Percentiles rank a stretch among this genome's conserved stretches.
These are phyloP conservation scores for Anthoceros angustus DNA, from an alignment of 225 moss, liverwort and hornwort genomes.

Conservation along the genomic window DNA sequence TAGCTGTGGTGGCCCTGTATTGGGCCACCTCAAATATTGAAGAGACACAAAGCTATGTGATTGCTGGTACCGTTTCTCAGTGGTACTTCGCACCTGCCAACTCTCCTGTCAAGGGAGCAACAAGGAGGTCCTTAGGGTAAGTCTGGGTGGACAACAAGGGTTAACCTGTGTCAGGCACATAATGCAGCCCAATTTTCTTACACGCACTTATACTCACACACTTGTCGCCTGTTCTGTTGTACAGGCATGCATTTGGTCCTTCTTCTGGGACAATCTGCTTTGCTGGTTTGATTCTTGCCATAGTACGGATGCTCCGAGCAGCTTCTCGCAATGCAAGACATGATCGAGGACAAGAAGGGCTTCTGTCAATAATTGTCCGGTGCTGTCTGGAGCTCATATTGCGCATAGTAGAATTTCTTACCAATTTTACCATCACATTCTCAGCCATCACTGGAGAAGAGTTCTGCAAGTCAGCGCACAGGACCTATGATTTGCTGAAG, in stretches of 20 bases:
- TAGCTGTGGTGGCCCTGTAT: constrained; percentile 31
- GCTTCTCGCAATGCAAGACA: constrained; percentile 31
- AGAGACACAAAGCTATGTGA: constrained; percentile 42
- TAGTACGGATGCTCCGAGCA: constrained; percentile 43
- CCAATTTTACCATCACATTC: constrained; percentile 72
- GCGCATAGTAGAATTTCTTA: constrained; percentile 53
- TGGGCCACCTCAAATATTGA: constrained; percentile 43
- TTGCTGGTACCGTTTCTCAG: constrained; percentile 51
- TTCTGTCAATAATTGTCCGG: constrained; percentile 35
- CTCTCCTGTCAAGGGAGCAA: constrained; percentile 35
- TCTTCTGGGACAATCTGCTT: constrained; percentile 70
- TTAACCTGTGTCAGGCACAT: background rate
- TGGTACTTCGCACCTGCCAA: constrained; percentile 57
- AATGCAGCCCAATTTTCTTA: background rate
- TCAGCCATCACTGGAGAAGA: constrained; percentile 75
- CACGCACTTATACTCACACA: background rate
- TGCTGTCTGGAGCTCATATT: constrained; percentile 50
- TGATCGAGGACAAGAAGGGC: constrained; percentile 19
- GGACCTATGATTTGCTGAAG: constrained; percentile 49
- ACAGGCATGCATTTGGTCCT: constrained; percentile 53
- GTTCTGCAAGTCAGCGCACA: constrained; percentile 47
- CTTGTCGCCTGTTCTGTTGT: background rate
- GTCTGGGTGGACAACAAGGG: background rate
- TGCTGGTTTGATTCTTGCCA: constrained; percentile 40
- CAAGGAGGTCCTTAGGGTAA: constrained; percentile 33